These are phyloP conservation scores for Nakazawaea holstii DNA, from an alignment of 805 yeast species.

Conservation along the genomic window DNA sequence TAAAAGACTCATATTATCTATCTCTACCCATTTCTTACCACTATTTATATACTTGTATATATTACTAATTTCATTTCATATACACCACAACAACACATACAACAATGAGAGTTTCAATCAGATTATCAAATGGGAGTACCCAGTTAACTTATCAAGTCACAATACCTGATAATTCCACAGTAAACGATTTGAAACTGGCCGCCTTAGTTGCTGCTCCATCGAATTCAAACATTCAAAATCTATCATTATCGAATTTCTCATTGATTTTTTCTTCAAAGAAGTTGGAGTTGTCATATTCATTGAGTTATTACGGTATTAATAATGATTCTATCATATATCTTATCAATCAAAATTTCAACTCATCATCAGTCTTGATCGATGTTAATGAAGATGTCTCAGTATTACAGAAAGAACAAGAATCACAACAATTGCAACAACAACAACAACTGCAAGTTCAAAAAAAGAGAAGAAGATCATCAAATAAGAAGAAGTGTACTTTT, in stretches of 20 bases:
- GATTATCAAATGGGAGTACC: conserved; percentile 35
- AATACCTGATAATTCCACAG: conserved; percentile 47
- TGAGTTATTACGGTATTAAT: conserved; percentile 23
- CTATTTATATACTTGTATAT: too few relatives aligned
- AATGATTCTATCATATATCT: conserved; percentile 24
- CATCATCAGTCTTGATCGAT: conserved; percentile 13
- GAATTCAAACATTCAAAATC: conserved; percentile 4
- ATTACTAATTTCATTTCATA: background rate
- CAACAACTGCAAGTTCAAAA: conserved; percentile 14
- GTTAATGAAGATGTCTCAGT: conserved; percentile 4
- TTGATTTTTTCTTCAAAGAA: conserved; percentile 28
- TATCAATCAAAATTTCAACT: conserved; percentile 14
- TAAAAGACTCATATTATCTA: too few relatives aligned
- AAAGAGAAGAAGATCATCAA: conserved; percentile 27
- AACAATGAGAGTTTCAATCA: conserved; percentile 43
- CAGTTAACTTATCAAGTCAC: conserved; percentile 33
- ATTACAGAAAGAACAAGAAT: background rate
- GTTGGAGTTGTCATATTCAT: conserved; percentile 21
- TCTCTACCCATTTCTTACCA: too few relatives aligned
- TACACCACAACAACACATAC: background rate
- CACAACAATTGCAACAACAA: background rate
- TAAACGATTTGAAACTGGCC: conserved; percentile 42
- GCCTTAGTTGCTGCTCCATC: conserved; percentile 35
- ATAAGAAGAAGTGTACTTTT: conserved; percentile 47
- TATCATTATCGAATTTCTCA: conserved; percentile 15